A percentile compares a stretch with the other conserved stretches of the same genome.
Conservation (phyloP, 352 stramenopile genomes). For the Pythium rishiriense region DNA sequence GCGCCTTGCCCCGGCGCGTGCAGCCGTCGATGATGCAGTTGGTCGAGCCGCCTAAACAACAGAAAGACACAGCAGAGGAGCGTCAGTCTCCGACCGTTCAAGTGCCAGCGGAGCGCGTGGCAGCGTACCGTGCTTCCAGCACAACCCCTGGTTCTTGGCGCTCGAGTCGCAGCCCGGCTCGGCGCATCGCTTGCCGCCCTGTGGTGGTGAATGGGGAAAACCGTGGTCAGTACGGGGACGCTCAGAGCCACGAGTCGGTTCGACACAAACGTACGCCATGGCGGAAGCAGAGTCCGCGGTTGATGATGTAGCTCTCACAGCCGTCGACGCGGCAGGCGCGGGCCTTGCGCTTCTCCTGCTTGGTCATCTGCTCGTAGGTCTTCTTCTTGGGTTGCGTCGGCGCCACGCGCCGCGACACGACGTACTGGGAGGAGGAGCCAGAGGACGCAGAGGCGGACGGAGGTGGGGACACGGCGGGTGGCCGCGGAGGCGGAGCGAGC, state of each 20-base stretch:
- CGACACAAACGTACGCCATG: slow-evolving; percentile 34
- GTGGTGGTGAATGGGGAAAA: not conserved
- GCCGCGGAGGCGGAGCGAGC: not conserved
- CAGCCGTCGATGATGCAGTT: slow-evolving; percentile 44
- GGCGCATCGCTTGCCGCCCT: slow-evolving; percentile 44
- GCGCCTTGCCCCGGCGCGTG: slow-evolving; percentile 37
- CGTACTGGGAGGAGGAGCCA: not conserved
- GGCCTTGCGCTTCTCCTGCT: slow-evolving; percentile 33
- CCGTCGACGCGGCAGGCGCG: slow-evolving; percentile 37
- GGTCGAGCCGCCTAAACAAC: slow-evolving; percentile 33
- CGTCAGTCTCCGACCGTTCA: not conserved
- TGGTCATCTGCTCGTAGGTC: slow-evolving; percentile 20
- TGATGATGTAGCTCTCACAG: slow-evolving; percentile 53
- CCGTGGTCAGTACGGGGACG: too few species aligned
- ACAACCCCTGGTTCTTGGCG: slow-evolving; percentile 40
- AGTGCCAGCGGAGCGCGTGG: too few species aligned
- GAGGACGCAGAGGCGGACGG: not conserved
- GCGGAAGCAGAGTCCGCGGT: slow-evolving; percentile 44
- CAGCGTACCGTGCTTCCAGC: slow-evolving; percentile 38
- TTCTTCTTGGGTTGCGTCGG: slow-evolving; percentile 7
- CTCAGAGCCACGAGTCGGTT: not conserved
- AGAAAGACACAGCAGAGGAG: not conserved
- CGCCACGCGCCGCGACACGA: not conserved
- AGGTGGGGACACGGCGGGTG: not conserved
- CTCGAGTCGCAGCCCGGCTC: slow-evolving; percentile 34